Evolutionary conservation across 108 stramenopile species (phyloP), one percentile per base, ranked within the genome.

Genomic region (Licmophora abbreviata): DNA sequence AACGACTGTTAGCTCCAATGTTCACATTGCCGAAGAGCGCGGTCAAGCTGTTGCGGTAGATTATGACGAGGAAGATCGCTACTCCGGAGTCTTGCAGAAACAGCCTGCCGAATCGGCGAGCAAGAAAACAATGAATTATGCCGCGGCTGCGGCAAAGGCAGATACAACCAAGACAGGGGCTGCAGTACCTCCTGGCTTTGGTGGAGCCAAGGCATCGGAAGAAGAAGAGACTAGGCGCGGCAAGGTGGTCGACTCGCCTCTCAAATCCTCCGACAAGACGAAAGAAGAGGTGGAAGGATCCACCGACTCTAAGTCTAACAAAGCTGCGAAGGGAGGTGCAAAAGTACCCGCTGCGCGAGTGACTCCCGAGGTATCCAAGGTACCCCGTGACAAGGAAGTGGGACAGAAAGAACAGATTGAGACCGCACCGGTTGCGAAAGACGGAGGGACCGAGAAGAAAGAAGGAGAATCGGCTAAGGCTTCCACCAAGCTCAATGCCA

Each of bases 1-100:
- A 56, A 54, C 58, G 21, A 69, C 77, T 34, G 35, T 71, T 1
- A 83, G 71, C 42, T 48, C 70, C 55, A 97, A 97, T 54, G 72
- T 88, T 22, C 96, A 97, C 69, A 45, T 97, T 31, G 75, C 77
- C 14, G 94, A 97, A 74, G 96, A 97, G 66, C 79, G 96, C 38
- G 88, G 88, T 35, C 88, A 87, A 17, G 63, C 48, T 48, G 53
- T 89, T 23, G 51, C 64, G 36, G 69, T 71, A 3, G 92, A 85
- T 58, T 88, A 69, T 54, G 92, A 93, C 41, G 86, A 88, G 51
- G 92, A 93, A 56, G 92, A 93, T 66, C 56, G 65, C 47, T 86
- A 92, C 46, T 87, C 85, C 26, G 85, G 85, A n/a, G 89, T 92
- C 17, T 54, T 87, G 53, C 72, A 66, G 23, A 79, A 75, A 63